Percentiles rank a stretch among this genome's conserved stretches.
phyloP scores from a whole-genome alignment of 345 rosid species.

The Heritiera fomes region DNA sequence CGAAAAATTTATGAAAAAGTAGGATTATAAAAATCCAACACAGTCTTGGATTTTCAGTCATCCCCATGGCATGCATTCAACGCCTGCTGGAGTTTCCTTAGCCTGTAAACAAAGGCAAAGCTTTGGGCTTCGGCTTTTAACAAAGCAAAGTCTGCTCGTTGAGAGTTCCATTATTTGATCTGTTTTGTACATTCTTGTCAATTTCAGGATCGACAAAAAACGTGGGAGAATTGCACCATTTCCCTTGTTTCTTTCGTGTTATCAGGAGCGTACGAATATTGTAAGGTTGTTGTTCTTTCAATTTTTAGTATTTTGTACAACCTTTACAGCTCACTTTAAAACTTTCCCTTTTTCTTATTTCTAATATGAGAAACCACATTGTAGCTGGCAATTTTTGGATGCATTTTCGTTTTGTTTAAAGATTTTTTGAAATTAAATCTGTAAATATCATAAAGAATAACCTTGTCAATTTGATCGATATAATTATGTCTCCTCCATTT shows the following conservation, averaged over 20 bases:
- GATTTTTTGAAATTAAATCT: too few relatives aligned
- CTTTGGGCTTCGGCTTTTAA: not conserved
- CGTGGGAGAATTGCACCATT: not conserved
- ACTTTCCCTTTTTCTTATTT: not conserved
- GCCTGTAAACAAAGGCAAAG: not conserved
- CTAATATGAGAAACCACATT: not conserved
- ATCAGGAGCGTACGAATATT: not conserved
- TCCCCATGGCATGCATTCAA: not conserved
- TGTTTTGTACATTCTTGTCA: not conserved
- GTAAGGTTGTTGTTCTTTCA: not conserved
- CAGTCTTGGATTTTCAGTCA: not conserved
- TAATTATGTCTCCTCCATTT: too few relatives aligned
- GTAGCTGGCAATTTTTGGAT: not conserved
- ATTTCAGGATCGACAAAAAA: not conserved
- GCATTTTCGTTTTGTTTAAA: not conserved
- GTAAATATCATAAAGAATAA: too few relatives aligned
- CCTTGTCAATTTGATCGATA: too few relatives aligned
- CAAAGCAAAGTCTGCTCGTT: not conserved
- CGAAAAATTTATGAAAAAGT: not conserved
- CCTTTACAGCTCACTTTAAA: not conserved
- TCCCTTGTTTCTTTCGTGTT: not conserved
- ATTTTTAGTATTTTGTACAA: not conserved
- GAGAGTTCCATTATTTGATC: not conserved
- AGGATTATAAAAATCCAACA: not conserved
- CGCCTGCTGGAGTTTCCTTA: not conserved